Conservation (phyloP, 1,139 yeast species). For the Debaryomycetaceae sp. region DNA sequence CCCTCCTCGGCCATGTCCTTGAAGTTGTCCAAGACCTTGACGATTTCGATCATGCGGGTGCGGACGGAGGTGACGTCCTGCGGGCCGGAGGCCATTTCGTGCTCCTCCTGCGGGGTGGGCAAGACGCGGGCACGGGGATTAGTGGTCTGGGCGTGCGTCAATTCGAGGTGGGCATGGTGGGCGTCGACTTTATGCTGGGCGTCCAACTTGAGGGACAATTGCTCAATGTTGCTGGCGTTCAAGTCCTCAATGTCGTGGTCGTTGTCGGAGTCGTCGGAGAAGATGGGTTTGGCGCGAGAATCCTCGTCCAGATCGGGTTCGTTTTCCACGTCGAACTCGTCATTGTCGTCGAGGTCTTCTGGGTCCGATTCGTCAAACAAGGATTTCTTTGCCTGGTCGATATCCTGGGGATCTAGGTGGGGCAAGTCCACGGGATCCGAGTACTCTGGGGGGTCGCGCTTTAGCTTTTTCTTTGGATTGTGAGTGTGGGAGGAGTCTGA, state of each 20-base stretch:
- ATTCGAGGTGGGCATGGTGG: constrained; percentile 68
- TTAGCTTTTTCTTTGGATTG: constrained; percentile 17
- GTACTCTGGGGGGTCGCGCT: too few relatives aligned
- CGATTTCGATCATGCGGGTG: constrained; percentile 91
- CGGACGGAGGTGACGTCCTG: constrained; percentile 74
- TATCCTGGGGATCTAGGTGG: constrained; percentile 54
- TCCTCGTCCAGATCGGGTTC: constrained; percentile 48
- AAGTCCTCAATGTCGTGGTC: constrained; percentile 69
- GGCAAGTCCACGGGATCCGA: constrained; percentile 42
- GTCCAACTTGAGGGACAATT: constrained; percentile 57
- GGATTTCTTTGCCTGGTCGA: constrained; percentile 57
- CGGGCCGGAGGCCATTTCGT: constrained; percentile 39
- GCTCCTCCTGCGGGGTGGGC: constrained; percentile 53
- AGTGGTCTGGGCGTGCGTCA: constrained; percentile 43
- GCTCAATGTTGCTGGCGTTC: constrained; percentile 84
- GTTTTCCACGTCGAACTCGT: constrained; percentile 35
- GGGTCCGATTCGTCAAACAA: constrained; percentile 60
- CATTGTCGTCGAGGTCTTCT: constrained; percentile 17
- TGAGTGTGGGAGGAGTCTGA: constrained; percentile 4
- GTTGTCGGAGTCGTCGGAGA: constrained; percentile 67
- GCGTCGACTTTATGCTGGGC: constrained; percentile 66
- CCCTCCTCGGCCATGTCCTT: constrained; percentile 79
- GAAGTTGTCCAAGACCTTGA: constrained; percentile 91
- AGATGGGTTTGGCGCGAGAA: constrained; percentile 59
- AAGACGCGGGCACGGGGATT: constrained; percentile 67